Evolutionary conservation across 352 stramenopile species (phyloP).

Genomic region (Peronospora destructor): DNA sequence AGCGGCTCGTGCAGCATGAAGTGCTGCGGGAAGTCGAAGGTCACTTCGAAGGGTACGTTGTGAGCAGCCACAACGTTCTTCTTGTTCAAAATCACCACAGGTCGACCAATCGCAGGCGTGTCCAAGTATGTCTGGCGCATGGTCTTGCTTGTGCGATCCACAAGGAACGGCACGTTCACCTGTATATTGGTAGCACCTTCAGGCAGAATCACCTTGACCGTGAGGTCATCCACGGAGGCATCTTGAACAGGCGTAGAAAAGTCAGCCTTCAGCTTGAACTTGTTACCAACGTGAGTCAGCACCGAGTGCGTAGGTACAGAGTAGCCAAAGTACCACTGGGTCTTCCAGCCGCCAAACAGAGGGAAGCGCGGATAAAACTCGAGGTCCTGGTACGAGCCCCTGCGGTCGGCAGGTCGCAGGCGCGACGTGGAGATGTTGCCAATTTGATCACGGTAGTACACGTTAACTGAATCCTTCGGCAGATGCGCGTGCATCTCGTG

Average conservation of each 20-base stretch:
- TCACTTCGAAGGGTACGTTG: conserved; percentile 82
- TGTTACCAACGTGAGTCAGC: conserved; percentile 49
- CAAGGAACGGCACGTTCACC: conserved; percentile 64
- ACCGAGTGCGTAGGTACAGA: conserved; percentile 78
- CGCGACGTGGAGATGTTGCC: conserved; percentile 85
- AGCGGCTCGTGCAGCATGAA: conserved; percentile 86
- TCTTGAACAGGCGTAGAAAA: conserved; percentile 80
- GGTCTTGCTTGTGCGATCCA: conserved; percentile 49
- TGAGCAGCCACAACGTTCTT: conserved; percentile 80
- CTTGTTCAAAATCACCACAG: conserved; percentile 76
- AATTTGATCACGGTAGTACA: conserved; percentile 90
- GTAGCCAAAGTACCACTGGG: conserved; percentile 85
- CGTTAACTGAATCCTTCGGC: conserved; percentile 71
- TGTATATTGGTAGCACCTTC: conserved; percentile 78
- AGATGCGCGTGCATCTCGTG: conserved; percentile 60
- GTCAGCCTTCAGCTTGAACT: conserved; percentile 80
- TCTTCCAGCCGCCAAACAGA: conserved; percentile 87
- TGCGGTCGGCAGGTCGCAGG: conserved; percentile 35
- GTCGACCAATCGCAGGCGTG: conserved; percentile 67
- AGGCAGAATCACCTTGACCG: conserved; percentile 82
- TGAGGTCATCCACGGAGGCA: conserved; percentile 77
- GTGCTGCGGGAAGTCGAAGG: conserved; percentile 70
- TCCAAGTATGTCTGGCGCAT: conserved; percentile 82
- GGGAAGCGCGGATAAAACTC: conserved; percentile 82
- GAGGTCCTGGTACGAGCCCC: conserved; percentile 52